Evolutionary conservation across 768 basidiomycete species (phyloP), one percentile per base, ranked within the genome.

Genomic region (Agrocybe pediades): DNA sequence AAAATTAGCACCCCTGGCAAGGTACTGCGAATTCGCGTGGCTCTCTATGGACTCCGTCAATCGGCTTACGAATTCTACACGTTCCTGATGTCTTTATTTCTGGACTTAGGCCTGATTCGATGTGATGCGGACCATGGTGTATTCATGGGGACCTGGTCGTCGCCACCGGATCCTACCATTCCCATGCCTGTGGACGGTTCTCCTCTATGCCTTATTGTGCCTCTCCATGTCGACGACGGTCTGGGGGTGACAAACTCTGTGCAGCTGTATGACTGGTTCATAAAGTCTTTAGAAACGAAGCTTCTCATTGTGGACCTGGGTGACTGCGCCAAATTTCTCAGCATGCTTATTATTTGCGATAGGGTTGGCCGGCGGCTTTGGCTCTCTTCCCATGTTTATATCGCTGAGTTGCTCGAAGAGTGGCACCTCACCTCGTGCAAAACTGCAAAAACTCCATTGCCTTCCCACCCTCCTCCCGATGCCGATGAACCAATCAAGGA

Each of bases 21-120:
- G 2, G 62, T 69, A 2, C 46, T 62, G 9, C 54, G 44, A 2
- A 26, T 68, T 1, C n/a, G 58, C 23, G 57, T 59, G 11, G 62
- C 66, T 0, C 48, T 77, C 0, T 76, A 77, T 60, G 73, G 75
- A 2, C 61, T 76, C 1, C 57, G 62, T 2, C 74, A 75, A 51
- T 64, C 73, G 0, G 58, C 58, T 0, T 61, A 51, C 20, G 57
- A 62, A 30, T 65, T 57, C 13, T 62, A 62, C 19, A 8, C 41
- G 33, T 13, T 36, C 3, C 33, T 36, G 11, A 4, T 36, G 33
- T n/a, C 5, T 6, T n/a, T 36, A 3, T 36, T 36, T 13, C 4
- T 36, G 3, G 33, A 13, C 3, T 13, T 36, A 3, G 33, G 33
- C 4, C 3, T 36, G 33, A 36, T 15, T 4, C 3, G 33, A 5